Evolutionary conservation across 2,329 filamentous ascomycete species (phyloP), one percentile per base, ranked within the genome.

Genomic region (Annulohypoxylon truncatum): DNA sequence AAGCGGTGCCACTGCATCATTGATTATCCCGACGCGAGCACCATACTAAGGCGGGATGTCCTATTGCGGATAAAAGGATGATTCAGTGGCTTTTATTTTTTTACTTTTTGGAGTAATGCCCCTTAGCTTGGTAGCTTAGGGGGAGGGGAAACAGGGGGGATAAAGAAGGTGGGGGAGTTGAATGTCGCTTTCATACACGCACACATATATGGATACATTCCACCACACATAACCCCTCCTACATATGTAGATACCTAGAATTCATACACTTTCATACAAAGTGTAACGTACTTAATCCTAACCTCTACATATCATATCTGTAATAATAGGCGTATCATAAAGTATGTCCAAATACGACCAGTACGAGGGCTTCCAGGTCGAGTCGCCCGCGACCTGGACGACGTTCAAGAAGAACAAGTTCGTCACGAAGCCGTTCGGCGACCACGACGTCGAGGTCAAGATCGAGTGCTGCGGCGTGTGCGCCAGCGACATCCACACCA

Each of bases 381-480:
- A 85, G 61, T 81, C 81, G 58, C 78, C 84, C 22, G 83, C 84
- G 53, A 83, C 81, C 47, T 87, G 84, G 83, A 79, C 85, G 69
- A 82, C 89, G 64, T 89, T 90, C 75, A 82, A 90, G 74, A 91
- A 92, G 81, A 89, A 90, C 76, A 79, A 94, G 83, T 93, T 93
- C 83, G 87, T 89, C 72, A 89, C 94, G 63, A 96, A 96, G 83
- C 91, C 92, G 15, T 96, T 96, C 77, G 92, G 90, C 70, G 92
- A 94, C 77, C 87, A 92, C 79, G 93, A 97, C 77, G 88, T 97
- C 73, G 93, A 97, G 77, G 88, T 97, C 80, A 91, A 94, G 83
- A 90, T 97, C 74, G 89, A 94, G 71, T 90, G 87, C 76, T 95
- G 92, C 75, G 92, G 92, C 75, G 85, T 93, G 56, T 93, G 91